Evolutionary conservation across 2,329 filamentous ascomycete species (phyloP), one percentile per base, ranked within the genome.

Genomic region (Colletotrichum cereale): DNA sequence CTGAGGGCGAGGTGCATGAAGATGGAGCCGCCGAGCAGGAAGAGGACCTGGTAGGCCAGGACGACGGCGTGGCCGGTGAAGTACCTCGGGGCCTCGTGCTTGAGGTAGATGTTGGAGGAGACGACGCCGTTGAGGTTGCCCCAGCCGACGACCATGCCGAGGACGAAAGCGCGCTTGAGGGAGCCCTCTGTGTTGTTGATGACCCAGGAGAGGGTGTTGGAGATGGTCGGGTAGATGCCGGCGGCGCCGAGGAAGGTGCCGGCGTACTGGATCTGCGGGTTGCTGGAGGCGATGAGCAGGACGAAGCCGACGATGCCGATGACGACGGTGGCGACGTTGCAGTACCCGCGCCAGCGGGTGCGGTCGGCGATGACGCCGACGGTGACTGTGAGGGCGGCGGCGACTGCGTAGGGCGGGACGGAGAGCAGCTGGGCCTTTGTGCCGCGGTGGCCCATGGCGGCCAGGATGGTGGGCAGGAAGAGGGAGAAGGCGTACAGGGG

Each of bases 141-240:
- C 90, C 91, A 93, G 3, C 89, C 92, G 55, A 94, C 93, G n/a
- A 94, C 89, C 75, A 94, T 88, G 0, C 92, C 92, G 0, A 94
- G 79, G 0, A 91, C 90, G 38, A 94, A 87, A 31, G 92, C 92
- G n/a, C 92, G 87, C 79, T 94, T 94, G 77, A 79, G 71, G 0
- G 78, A 79, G 0, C 79, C 79, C 77, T 94, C 92, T 12, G 89
- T 86, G 67, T 94, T 94, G 78, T 94, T 94, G 58, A 87, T 86
- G 0, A 87, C 83, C 92, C 92, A 94, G 0, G 90, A 87, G 26
- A 94, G 89, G 0, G 91, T 93, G 77, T 93, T 93, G 5, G 91
- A 79, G 67, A 93, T 89, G 60, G 87, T 89, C 0, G 92, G 92
- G 63, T 93, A 94, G 68, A 94, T 93, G 0, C 92, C 92, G 73